Evolutionary conservation across 179 eudicot genomes (phyloP), one percentile per base, ranked within the genome.

Genomic region (Silene vulgaris): DNA sequence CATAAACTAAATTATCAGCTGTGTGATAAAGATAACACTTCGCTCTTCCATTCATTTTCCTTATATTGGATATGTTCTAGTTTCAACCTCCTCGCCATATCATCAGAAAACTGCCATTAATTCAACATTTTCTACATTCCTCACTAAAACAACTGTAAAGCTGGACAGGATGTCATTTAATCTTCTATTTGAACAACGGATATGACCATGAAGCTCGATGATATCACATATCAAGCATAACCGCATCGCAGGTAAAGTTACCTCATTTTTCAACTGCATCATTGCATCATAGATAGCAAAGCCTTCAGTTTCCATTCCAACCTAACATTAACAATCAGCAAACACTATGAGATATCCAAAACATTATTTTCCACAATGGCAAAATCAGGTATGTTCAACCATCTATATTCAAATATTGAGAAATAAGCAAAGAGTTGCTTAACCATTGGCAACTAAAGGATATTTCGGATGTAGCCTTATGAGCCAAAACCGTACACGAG

Each of bases 201-300:
- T 21, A 45, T 45, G 68, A 75, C 71, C 68, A 37, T n/a, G 68
- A 43, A 37, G 48, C 21, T 29, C 52, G 48, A 20, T 29, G 35
- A 37, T 50, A 23, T 35, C 17, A 56, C 14, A 30, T 28, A 45
- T 59, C 77, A 17, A 71, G 62, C 70, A 43, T 59, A 65, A 62
- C 30, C 63, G 76, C 60, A 70, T 26, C 30, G 57, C 26, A 6
- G 28, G 52, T 30, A 65, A 56, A 65, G 8, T 72, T 78, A 92
- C 99, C 96, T 95, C 95, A 73, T 84, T 88, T 77, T 87, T 82
- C 63, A 95, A 45, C 74, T 84, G 85, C 96, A 82, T 95, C 95
- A 95, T 80, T 14, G 90, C 86, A 84, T 95, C 97, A 89, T 95
- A 90, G 65, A 95, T 89, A 32, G 96, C 97, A 87, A 95, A 92